Conservation (phyloP, 345 rosid species). For the Gossypium thurberi region DNA sequence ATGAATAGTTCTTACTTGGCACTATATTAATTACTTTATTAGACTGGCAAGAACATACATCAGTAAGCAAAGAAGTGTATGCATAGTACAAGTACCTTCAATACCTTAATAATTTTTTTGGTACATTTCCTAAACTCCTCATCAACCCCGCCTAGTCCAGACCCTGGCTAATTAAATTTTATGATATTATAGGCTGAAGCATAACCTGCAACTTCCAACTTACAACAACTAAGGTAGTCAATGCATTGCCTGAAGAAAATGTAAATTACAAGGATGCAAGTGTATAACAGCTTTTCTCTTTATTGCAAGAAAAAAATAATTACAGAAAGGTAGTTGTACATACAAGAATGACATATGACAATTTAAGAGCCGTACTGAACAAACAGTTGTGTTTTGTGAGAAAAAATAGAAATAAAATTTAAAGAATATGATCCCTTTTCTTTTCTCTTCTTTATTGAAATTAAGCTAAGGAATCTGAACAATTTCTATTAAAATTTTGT, state of each 20-base stretch:
- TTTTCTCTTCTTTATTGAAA: too few species aligned
- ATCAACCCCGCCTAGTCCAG: too few species aligned
- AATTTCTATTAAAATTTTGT: too few species aligned
- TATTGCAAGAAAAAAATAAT: background rate
- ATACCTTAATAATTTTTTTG: background rate
- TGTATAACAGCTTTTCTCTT: background rate
- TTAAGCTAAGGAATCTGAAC: too few species aligned
- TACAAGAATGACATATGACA: background rate
- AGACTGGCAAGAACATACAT: background rate
- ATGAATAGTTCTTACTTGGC: constrained; percentile 13
- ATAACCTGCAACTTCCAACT: too few species aligned
- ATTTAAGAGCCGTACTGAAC: background rate
- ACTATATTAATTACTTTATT: background rate
- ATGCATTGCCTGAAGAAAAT: background rate
- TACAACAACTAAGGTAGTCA: too few species aligned
- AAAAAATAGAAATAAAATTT: background rate
- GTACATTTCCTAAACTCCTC: too few species aligned
- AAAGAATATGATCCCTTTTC: background rate
- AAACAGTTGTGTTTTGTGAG: background rate
- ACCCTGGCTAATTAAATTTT: too few species aligned
- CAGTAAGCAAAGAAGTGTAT: background rate
- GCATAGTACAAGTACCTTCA: background rate
- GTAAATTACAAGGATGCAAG: background rate
- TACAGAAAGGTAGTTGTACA: background rate
- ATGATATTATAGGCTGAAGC: too few species aligned